Evolutionary conservation across 257 asterid species (phyloP), one percentile per base, ranked within the genome.

Genomic region (Nicotiana otophora): DNA sequence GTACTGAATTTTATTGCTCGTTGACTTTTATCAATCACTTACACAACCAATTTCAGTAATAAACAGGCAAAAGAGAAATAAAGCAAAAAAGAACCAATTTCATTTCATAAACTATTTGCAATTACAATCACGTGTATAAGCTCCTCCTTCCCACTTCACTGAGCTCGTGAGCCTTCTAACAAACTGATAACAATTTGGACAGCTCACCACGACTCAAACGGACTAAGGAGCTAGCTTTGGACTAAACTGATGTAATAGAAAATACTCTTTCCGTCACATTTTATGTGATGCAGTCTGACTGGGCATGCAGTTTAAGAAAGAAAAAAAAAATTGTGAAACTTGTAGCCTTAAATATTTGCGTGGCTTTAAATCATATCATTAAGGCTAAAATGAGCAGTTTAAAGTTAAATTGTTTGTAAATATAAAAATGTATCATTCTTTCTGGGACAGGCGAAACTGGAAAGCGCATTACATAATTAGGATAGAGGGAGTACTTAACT

Each of bases 1-100:
- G 36, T 36, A 10, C 19, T 12, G 68, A 81, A 42, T 64, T 72
- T 8, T 0, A 1, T 75, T 64, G 77, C 66, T 81, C 77, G 72
- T 64, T 63, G 66, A 57, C 77, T 81, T 33, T 81, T n/a, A 81
- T 64, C 77, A 64, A 2, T 42, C 77, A 36, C 51, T 64, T 81
- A 5, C 7, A 0, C 34, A 20, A 33, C 1, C 30, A 81, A 67
- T 81, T 23, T 54, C 19, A 54, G 19, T 14, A 54, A 4, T 54
- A 54, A 54, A 54, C 8, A 14, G 19, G 19, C 19, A 69, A n/a
- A 69, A 69, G 55, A 36, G 55, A 36, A 69, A 39, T 69, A 69
- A 36, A 36, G 19, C 42, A 30, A 69, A 30, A 69, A 34, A 10
- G 28, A 51, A 67, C 9, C 23, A 0, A 11, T 67, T 67, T 34